Base-by-base conservation (phyloP, 768 basidiomycete species). In the Leccinum variicolor region DNA sequence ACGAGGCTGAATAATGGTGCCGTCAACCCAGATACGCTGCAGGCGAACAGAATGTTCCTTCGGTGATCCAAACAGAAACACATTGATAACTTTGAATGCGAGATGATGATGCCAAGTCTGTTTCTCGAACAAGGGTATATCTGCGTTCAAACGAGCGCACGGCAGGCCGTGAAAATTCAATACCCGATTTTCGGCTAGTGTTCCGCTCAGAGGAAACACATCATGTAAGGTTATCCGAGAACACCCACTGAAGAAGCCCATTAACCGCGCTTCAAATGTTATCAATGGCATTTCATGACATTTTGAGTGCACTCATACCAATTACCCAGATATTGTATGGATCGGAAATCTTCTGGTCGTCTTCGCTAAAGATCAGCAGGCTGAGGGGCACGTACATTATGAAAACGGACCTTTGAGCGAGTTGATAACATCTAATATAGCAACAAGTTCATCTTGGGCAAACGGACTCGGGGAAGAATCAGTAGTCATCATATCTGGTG, bases 381-480 rank as follows among this genome's bases (percentile, higher is more conserved):
- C 6, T 0, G 10, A 49, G 25, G 29, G 10, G 9, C n/a, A 11
- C n/a, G 25, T 23, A 15, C 6, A 15, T 19, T 7, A 47, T 5
- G n/a, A 9, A 13, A 21, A 64, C 13, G 15, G 15, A 47, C 62
- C 59, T 14, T 56, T 56, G 26, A 63, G 36, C 2, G 62, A 64
- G 13, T 62, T 57, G 25, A 64, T 26, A 3, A 65, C 52, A 15
- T 62, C 60, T 13, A 54, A 4, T 6, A 64, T 57, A 7, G 63
- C 50, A 36, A 41, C 29, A 1, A 65, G 52, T 4, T 64, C 55
- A n/a, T 62, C 59, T 49, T 61, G 59, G 21, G 52, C 34, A 10
- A 63, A 65, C 0, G 58, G 62, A 21, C 62, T 57, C 28, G 64
- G 33, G 13, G 64, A 64, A 6, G 64, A 62, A 55, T 64, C 53